Evolutionary conservation across 202 grass and related monocot genomes (phyloP), one percentile per base, ranked within the genome.

Genomic region (Setaria italica): DNA sequence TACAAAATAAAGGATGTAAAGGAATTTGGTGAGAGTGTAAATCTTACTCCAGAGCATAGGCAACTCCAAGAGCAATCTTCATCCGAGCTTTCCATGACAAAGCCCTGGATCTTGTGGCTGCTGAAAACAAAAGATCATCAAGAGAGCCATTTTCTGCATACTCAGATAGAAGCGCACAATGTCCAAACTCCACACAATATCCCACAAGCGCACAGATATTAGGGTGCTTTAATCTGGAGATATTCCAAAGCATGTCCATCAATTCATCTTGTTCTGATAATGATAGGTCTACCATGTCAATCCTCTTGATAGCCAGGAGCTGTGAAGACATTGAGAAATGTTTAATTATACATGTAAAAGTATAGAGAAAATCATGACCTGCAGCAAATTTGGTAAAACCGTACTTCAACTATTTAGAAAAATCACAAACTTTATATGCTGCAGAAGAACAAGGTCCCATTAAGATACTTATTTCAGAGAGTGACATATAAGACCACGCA

Each of bases 11-110:
- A 89, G 60, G 30, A 62, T 1, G 39, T 42, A 41, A 56, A 35
- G 68, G 14, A 48, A 90, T 76, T 65, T 80, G 13, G 46, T 76
- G 25, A 55, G 56, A 84, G 42, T 70, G 16, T 9, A 78, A 63
- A 15, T 79, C 20, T 86, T 95, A 99, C 96, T 95, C 96, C 46
- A 98, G 76, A 74, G 96, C 96, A 86, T 91, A 88, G 37, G 95
- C 88, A 88, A 95, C 90, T 45, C 95, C 95, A 87, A 98, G 91
- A 70, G 95, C 95, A 87, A 98, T 90, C 84, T 87, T 90, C 82
- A 98, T 83, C 15, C 95, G 91, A 88, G 92, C 79, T 94, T 98
- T 95, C 95, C 93, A 98, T 53, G 95, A 94, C 79, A 98, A 85
- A 84, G 82, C 81, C 81, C 90, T 98, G 64, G 84, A 88, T 57